Evolutionary conservation across 352 stramenopile genomes (phyloP), one percentile per base, ranked within the genome.

Genomic region (Phytophthora pisi): DNA sequence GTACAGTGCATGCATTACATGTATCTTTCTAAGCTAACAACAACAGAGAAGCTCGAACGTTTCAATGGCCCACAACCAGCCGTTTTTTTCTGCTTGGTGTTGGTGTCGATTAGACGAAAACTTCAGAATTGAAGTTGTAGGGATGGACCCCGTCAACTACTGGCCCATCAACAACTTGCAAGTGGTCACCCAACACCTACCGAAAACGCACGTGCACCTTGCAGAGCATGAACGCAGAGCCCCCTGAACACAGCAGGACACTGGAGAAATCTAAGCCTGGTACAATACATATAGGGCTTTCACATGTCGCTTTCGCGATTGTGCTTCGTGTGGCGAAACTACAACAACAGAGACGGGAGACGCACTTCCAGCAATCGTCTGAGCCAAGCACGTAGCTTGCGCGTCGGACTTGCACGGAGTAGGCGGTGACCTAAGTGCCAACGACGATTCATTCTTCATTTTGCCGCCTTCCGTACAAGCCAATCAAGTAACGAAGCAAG

Each of bases 101-200:
- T 51, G 51, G 30, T 38, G 61, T 57, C 61, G 52, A 68, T 62
- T 68, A 68, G 61, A 68, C 61, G 42, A 67, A 66, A 61, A 67
- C 60, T 67, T 67, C 60, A 67, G 60, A 68, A 68, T 62, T 68
- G 61, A 68, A 68, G 61, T 68, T 68, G 52, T 4, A 38, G 45
- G 46, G 50, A 55, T 3, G 34, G 49, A 40, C 26, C 18, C 4
- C 51, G 30, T 53, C 23, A 57, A 57, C 51, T 26, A 26, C 24
- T 26, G 34, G 50, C 26, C 2, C 31, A n/a, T 46, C 51, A 64
- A 64, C 57, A 42, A 11, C 28, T 31, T 31, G 28, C 28, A 31
- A 31, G 4, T 31, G 28, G 28, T 7, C 28, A 31, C 5, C 28
- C 28, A 31, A 31, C 3, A 18, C 36, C 56, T 16, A 45, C 26